Evolutionary conservation across 2,329 filamentous ascomycete species (phyloP), one percentile per base, ranked within the genome.

Genomic region (Trichothecium sympodiale): DNA sequence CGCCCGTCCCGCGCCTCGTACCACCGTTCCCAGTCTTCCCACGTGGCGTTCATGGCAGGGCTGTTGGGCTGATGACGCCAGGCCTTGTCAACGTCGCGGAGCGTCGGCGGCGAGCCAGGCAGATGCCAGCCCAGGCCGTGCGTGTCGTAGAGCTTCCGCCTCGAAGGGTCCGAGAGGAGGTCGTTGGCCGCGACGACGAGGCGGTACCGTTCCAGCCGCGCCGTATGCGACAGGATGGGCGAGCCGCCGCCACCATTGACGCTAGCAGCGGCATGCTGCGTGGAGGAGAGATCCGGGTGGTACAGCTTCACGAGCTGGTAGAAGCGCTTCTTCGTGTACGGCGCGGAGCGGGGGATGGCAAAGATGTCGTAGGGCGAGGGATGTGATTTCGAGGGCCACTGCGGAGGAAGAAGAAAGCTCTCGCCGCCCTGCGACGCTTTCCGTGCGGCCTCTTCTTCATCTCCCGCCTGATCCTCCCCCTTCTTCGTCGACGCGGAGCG

Each of bases 21-120:
- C 79, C 82, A 94, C 31, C 69, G 70, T 61, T 94, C 85, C 88
- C 88, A 95, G 55, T 98, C 91, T 55, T 98, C 91, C 91, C 91
- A 98, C 0, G 91, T 96, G 1, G 86, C 91, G 55, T 96, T 96
- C 46, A 61, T 60, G 34, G 68, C 69, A 10, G 72, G 56, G 37
- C 59, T 70, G 17, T 63, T 64, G 0, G 65, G 61, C 25, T 54
- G 52, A 12, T 60, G 47, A 26, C 70, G 64, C 72, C 72, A 78
- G 4, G 56, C 50, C 17, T 51, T 55, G 42, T 74, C 64, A 13
- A 59, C 55, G 3, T 55, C 44, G 28, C 66, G 53, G 2, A 51
- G 38, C 45, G 14, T 61, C 60, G 5, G 67, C 67, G 31, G 17
- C 14, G n/a, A 15, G 15, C 27, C 8, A 10, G 6, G 20, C 10